phyloP scores from a whole-genome alignment of 306 rosid genomes.

The Fagus crenata region DNA sequence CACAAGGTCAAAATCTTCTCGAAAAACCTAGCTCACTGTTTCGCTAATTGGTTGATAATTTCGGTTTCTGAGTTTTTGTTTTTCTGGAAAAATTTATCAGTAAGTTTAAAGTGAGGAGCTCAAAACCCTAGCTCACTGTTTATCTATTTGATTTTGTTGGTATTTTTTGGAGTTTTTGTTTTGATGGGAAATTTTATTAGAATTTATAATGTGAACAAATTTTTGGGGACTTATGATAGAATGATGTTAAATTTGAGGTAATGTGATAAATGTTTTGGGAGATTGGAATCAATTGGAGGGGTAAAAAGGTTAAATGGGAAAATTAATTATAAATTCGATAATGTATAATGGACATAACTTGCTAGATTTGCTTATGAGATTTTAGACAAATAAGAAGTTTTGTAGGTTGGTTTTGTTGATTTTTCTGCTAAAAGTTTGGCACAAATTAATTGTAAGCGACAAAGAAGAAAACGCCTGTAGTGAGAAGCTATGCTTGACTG shows the following conservation, averaged over 20 bases:
- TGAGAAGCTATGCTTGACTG: background rate
- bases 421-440: background rate
- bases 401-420: background rate
- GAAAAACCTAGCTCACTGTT: conserved; percentile 3
- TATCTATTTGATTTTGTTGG: background rate
- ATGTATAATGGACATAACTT: background rate
- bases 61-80: background rate
- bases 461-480: background rate
- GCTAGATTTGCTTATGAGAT: background rate
- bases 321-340: background rate
- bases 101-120: background rate
- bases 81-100: background rate
- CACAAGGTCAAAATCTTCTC: conserved; percentile 48
- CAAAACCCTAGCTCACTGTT: no score
- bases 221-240: background rate
- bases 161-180: background rate
- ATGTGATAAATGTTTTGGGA: background rate
- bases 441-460: no score
- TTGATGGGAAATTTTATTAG: background rate
- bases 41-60: background rate
- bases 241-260: background rate
- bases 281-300: no score
- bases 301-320: background rate
- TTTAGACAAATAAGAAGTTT: background rate
- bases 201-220: background rate